Base-by-base conservation (phyloP, 129 eudicot species). In the Lactuca sativa region DNA sequence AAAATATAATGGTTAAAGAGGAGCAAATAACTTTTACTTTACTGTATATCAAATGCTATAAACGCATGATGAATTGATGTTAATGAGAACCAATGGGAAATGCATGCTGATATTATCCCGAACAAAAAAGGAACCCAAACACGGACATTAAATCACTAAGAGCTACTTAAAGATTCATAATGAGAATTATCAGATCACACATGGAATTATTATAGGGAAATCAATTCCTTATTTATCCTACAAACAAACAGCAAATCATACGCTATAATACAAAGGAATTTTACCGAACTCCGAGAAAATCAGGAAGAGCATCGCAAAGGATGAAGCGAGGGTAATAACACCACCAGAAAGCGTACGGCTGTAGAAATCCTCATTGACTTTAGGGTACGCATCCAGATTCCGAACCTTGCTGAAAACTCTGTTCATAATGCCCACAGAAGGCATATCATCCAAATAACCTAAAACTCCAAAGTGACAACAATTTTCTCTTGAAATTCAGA, bases 321-420 rank as follows among this genome's bases (percentile, higher is more conserved):
- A 82, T 71, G 96, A 84, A 44, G 78, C 78, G 33, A 90, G 75
- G 51, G 96, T 90, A 65, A 90, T 84, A 51, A 90, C 63, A 56
- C 96, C 96, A 41, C 95, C 96, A 62, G 95, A 90, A 4, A 90
- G 86, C 44, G 88, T 81, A 38, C 96, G 88, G 78, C 84, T 90
- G 64, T 81, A 90, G 80, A 90, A 90, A 90, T 90, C 96, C 74
- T 90, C 96, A 78, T 90, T 90, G 62, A 90, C 61, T 71, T 90
- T 90, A 7, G 96, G 96, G 64, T 90, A 90, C 4, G 90, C 95
- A 38, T 90, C 96, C 82, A 90, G 75, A 54, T 82, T 81, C 78
- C 95, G 77, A 31, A 90, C 83, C 78, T 78, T 84, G 56, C 67
- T 81, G 59, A 70, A 77, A 36, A 86, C 76, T 82, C 56, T 78